Evolutionary conservation across 257 asterid species (phyloP), one percentile per base, ranked within the genome.

Genomic region (Capsicum rhomboideum): DNA sequence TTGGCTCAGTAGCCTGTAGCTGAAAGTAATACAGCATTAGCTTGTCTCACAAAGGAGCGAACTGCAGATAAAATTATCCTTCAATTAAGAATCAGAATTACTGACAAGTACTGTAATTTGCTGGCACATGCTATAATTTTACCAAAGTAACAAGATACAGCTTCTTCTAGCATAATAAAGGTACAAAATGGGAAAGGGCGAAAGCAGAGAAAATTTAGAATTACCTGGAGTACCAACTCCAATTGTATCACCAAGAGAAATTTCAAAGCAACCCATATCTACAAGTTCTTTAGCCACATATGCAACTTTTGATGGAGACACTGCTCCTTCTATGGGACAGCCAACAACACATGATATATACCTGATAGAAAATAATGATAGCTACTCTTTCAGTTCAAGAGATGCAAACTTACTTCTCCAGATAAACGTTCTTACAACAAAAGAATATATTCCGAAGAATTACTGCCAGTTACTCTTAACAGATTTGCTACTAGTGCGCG

Each of bases 191-290:
- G 44, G 17, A 20, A 50, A 75, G n/a, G 8, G 46, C 16, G 61
- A 75, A 49, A 49, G 21, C 44, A 4, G 81, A 50, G 10, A 50
- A 50, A 42, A 14, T 13, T 42, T 58, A 31, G 82, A 31, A 83
- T 86, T 96, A 96, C 99, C 98, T 85, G 98, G 99, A 86, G 98
- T 94, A 82, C 98, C 98, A 82, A 94, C 97, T 59, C 99, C 98
- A 74, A 94, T 93, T 11, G 98, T 96, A 85, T 94, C 97, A 58
- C 99, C 99, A 82, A 96, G 98, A 56, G 99, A 96, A 78, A 96
- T 94, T 86, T 96, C 98, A 86, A 82, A 85, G 89, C 98, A 96
- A 28, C 99, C 99, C 98, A 96, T 93, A 71, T 90, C 85, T 66
- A 87, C 66, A 86, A 96, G 97, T 83, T 93, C 93, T 91, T 91